Evolutionary conservation across 2,329 filamentous ascomycete species (phyloP).

Genomic region (Ophiostoma angusticollis): DNA sequence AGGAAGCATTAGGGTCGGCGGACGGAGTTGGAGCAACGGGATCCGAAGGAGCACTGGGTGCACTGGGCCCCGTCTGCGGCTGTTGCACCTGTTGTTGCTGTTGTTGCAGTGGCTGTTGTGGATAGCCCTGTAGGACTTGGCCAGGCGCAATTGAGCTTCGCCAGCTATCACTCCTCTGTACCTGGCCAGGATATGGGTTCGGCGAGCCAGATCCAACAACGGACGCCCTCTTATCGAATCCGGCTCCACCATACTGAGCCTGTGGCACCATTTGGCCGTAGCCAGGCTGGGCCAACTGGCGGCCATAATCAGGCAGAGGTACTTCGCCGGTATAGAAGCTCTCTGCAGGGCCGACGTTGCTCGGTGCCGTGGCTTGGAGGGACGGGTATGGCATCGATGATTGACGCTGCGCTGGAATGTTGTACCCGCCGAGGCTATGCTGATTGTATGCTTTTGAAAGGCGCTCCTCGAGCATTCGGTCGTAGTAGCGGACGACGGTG

Average conservation of each 20-base stretch:
- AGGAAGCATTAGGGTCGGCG: constrained; percentile 41
- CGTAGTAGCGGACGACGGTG: constrained; percentile 93
- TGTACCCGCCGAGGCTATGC: constrained; percentile 56
- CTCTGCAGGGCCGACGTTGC: constrained; percentile 47
- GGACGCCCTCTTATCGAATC: constrained; percentile 30
- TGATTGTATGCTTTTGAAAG: constrained; percentile 87
- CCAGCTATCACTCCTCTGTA: constrained; percentile 41
- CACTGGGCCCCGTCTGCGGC: not conserved
- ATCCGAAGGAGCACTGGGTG: constrained; percentile 18
- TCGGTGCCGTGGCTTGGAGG: constrained; percentile 38
- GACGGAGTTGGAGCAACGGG: constrained; percentile 22
- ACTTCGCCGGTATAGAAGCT: constrained; percentile 65
- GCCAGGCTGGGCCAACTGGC: constrained; percentile 37
- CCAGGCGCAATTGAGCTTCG: constrained; percentile 27
- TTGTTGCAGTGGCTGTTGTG: constrained; percentile 18
- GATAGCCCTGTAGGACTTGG: constrained; percentile 24
- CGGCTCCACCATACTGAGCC: constrained; percentile 27
- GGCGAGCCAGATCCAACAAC: constrained; percentile 24
- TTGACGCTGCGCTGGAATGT: constrained; percentile 37
- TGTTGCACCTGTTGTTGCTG: constrained; percentile 1
- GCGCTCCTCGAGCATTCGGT: constrained; percentile 93
- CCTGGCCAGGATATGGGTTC: constrained; percentile 32
- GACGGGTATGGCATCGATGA: constrained; percentile 57
- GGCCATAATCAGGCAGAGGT: constrained; percentile 32
- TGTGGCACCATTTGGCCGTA: constrained; percentile 37